These are phyloP conservation scores for Populus ilicifolia DNA, from an alignment of 345 rosid genomes.

Conservation along the genomic window DNA sequence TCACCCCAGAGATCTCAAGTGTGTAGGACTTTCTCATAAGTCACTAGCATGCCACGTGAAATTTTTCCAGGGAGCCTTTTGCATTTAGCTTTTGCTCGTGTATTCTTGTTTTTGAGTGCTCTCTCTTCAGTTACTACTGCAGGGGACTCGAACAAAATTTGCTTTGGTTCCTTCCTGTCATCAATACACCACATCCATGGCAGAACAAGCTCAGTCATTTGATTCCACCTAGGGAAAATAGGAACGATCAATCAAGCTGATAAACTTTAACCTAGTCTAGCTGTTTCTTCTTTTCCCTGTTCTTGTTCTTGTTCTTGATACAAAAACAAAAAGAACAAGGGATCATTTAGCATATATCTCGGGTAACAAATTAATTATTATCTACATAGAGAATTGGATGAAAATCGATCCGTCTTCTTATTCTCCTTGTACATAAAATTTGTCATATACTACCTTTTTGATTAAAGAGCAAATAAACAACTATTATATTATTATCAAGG, in stretches of 20 bases:
- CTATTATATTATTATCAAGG: background rate
- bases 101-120: background rate
- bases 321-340: background rate
- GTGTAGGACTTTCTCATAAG: background rate
- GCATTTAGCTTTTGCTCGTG: background rate
- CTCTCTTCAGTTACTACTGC: background rate
- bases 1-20: background rate
- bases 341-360: background rate
- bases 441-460: background rate
- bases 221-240: background rate
- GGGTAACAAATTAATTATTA: background rate
- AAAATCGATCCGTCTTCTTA: background rate
- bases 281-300: background rate
- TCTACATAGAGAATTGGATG: background rate
- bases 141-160: background rate
- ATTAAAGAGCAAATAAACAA: background rate
- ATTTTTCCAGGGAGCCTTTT: background rate
- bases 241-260: background rate
- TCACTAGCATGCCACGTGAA: slow-evolving; percentile 16
- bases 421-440: no score
- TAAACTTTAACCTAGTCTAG: background rate
- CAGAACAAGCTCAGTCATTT: background rate
- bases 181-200: background rate
- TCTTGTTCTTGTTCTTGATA: background rate
- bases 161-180: background rate